phyloP scores from a whole-genome alignment of 75 land plant genomes.

The Picea sitchensis region DNA sequence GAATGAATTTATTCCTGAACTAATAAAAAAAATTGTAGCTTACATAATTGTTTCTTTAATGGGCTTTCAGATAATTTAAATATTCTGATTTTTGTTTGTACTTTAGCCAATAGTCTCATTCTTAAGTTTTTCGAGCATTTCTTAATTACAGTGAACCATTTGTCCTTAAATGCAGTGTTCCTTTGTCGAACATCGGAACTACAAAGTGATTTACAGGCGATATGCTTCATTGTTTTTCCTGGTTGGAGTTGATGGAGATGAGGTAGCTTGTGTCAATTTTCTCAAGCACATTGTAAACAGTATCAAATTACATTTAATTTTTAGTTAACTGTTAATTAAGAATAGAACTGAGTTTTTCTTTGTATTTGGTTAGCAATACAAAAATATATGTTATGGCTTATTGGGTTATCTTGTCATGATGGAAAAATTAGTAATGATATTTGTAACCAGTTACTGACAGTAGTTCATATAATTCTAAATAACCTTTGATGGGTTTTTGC shows the following conservation, averaged over 20 bases:
- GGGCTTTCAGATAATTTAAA: neutral
- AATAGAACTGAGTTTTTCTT: no score
- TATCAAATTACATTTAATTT: no score
- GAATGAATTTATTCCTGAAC: neutral
- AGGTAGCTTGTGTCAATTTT: constrained; percentile 40
- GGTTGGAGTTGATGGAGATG: constrained; percentile 98
- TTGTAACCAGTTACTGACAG: no score
- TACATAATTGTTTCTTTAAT: neutral
- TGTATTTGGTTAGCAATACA: no score
- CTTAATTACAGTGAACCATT: neutral
- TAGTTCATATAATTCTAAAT: no score
- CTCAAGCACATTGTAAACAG: neutral
- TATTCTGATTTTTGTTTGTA: neutral
- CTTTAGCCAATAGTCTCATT: neutral
- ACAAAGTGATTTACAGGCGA: constrained; percentile 91
- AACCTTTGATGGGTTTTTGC: no score
- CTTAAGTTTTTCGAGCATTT: neutral
- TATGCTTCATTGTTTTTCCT: constrained; percentile 98
- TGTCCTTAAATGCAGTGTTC: constrained; percentile 66
- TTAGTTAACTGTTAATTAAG: no score
- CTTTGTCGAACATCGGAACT: constrained; percentile 98
- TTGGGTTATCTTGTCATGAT: no score
- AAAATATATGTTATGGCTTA: no score
- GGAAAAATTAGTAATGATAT: no score
- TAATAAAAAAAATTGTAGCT: neutral